Percentiles rank a stretch among this genome's conserved stretches.
These are phyloP conservation scores for Pseudocercospora fijiensis DNA, from an alignment of 2,329 filamentous ascomycete genomes.

Conservation along the genomic window DNA sequence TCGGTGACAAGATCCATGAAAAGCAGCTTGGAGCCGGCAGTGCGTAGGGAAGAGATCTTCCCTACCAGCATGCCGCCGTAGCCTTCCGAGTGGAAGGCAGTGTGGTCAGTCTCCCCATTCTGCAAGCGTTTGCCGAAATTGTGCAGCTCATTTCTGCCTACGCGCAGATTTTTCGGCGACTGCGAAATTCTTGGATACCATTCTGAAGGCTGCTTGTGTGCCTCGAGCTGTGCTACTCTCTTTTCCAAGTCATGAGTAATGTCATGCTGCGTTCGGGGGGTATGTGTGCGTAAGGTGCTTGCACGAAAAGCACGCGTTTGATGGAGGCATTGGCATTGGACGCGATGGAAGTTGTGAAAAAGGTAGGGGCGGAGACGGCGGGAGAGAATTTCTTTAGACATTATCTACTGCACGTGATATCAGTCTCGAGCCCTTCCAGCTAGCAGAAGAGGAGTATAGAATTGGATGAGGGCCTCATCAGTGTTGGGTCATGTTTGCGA, in stretches of 20 bases:
- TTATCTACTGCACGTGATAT: slow-evolving; percentile 25
- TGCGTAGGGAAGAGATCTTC: slow-evolving; percentile 70
- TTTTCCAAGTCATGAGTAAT: slow-evolving; percentile 46
- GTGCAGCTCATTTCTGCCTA: slow-evolving; percentile 15
- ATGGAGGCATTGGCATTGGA: slow-evolving; percentile 16
- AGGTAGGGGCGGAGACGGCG: slow-evolving; percentile 56
- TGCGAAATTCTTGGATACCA: slow-evolving; percentile 55
- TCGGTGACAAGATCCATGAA: slow-evolving; percentile 81
- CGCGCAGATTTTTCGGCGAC: slow-evolving; percentile 19
- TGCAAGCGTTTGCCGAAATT: not conserved
- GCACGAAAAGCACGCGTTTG: slow-evolving; percentile 53
- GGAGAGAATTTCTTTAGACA: slow-evolving; percentile 47
- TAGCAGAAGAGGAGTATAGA: not conserved
- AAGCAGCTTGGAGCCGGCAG: slow-evolving; percentile 72
- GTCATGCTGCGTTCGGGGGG: slow-evolving; percentile 17
- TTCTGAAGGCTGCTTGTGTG: slow-evolving; percentile 49
- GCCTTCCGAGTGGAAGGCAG: not conserved
- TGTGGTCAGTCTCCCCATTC: not conserved
- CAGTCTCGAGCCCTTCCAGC: slow-evolving; percentile 5
- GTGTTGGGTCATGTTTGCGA: slow-evolving; percentile 43
- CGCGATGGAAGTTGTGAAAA: slow-evolving; percentile 37
- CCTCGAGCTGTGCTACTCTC: slow-evolving; percentile 56
- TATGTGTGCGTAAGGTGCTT: not conserved
- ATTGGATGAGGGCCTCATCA: not conserved
- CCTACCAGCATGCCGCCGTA: slow-evolving; percentile 49